Conservation (phyloP, 2,329 filamentous ascomycete genomes). For the Alternaria triticina region DNA sequence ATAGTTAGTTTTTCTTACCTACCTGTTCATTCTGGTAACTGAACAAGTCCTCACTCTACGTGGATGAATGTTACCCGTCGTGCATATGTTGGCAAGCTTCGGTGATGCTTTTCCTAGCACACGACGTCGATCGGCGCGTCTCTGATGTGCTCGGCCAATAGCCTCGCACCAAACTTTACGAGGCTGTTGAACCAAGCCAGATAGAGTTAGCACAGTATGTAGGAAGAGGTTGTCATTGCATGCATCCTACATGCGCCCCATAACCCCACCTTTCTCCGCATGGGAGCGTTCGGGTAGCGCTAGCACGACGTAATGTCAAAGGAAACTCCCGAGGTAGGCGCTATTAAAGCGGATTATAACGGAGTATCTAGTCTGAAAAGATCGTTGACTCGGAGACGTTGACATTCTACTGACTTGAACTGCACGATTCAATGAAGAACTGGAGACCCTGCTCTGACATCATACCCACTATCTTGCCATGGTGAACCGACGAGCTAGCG, state of each 20-base stretch:
- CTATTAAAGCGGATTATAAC: not conserved
- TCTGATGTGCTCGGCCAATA: not conserved
- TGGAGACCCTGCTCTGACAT: constrained; percentile 6
- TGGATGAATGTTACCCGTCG: not conserved
- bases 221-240: not conserved
- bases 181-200: constrained; percentile 5
- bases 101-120: constrained; percentile 9
- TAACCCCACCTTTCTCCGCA: constrained; percentile 36
- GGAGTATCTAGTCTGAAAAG: not conserved
- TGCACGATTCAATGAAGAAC: constrained; percentile 15
- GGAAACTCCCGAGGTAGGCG: constrained; percentile 16
- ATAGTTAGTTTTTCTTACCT: not conserved
- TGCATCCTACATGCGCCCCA: constrained; percentile 7
- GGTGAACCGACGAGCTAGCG: constrained; percentile 27
- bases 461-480: not conserved
- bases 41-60: not conserved
- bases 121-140: not conserved
- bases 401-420: constrained; percentile 17
- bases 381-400: constrained; percentile 17
- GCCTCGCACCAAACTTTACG: not conserved
- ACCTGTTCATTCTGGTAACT: not conserved
- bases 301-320: not conserved
- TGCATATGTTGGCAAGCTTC: constrained; percentile 17
- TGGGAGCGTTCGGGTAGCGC: constrained; percentile 16
- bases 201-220: constrained; percentile 8